Evolutionary conservation across 176 grass and related monocot species (phyloP), one percentile per base, ranked within the genome.

Genomic region (Hsuehochloa calcarea): DNA sequence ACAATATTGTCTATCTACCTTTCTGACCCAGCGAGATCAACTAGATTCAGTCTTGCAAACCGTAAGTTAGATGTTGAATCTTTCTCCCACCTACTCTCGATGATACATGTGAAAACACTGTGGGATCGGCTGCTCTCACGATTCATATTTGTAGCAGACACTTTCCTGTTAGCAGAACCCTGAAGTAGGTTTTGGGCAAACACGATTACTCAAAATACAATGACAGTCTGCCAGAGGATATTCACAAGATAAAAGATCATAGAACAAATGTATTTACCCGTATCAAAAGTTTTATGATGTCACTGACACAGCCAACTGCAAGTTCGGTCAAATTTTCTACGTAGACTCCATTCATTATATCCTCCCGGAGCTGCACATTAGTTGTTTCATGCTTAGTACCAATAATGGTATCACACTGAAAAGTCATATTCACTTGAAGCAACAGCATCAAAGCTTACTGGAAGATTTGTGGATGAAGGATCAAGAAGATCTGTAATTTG

Each of bases 401-500:
- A 78, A 75, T 43, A 83, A 39, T 49, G 43, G 66, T 72, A 4
- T 67, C 82, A 45, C 8, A 26, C 43, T 8, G 23, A 45, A 68
- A 92, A 39, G 29, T 25, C 59, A 80, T 73, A 79, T 80, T 62
- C 49, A 46, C 45, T 85, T 59, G 58, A 83, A 88, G 61, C 45
- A 39, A 78, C 41, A 84, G 58, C 14, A 65, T 35, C 31, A 92
- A 72, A 83, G 22, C 87, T 63, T 78, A 98, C 96, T 67, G 90
- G 93, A 35, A 98, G 89, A 90, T 98, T 98, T 59, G 91, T 89
- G 25, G 86, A 90, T 43, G 89, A 91, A 86, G 93, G 91, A 65
- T 98, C 96, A 65, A 98, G 90, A 88, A 98, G 96, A 87, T 98
- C 96, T 51, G 91, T 98, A 54, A 98, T 98, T 82, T 98, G 96